phyloP scores from a whole-genome alignment of 2,329 filamentous ascomycete species.

The Aspergillus aculeatinus region DNA sequence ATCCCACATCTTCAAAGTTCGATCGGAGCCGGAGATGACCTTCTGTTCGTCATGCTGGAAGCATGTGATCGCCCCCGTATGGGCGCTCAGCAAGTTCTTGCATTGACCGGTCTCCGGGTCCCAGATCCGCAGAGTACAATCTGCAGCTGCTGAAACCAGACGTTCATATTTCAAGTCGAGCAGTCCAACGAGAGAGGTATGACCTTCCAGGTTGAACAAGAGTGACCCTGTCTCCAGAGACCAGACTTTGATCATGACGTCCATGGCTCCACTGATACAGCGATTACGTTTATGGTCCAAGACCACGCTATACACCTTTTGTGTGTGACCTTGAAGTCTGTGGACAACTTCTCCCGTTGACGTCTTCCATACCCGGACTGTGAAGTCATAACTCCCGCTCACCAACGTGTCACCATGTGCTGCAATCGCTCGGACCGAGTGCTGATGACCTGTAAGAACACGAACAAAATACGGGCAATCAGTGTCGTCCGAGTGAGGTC shows the following conservation, averaged over 20 bases:
- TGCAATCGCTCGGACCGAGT: constrained; percentile 94
- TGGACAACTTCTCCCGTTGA: constrained; percentile 88
- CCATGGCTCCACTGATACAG: constrained; percentile 98
- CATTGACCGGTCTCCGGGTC: constrained; percentile 91
- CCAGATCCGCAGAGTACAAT: constrained; percentile 95
- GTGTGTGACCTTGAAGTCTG: constrained; percentile 77
- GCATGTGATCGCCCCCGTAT: constrained; percentile 96
- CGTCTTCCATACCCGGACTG: constrained; percentile 94
- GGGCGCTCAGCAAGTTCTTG: constrained; percentile 83
- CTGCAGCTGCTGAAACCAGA: constrained; percentile 90
- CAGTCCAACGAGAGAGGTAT: constrained; percentile 86
- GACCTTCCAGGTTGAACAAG: constrained; percentile 87
- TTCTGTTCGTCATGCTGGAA: constrained; percentile 98
- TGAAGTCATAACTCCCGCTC: constrained; percentile 94
- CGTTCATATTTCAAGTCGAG: constrained; percentile 86
- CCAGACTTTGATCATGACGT: constrained; percentile 97
- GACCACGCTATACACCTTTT: constrained; percentile 97
- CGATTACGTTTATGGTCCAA: constrained; percentile 87
- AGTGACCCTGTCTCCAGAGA: constrained; percentile 82
- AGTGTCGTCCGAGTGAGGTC: constrained; percentile 66
- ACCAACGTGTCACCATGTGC: constrained; percentile 94
- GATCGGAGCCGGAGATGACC: constrained; percentile 92
- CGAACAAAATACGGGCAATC: constrained; percentile 96
- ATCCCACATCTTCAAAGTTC: constrained; percentile 98
- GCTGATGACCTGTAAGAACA: constrained; percentile 78